Evolutionary conservation across 768 basidiomycete species (phyloP).

Genomic region (Chiua virens): DNA sequence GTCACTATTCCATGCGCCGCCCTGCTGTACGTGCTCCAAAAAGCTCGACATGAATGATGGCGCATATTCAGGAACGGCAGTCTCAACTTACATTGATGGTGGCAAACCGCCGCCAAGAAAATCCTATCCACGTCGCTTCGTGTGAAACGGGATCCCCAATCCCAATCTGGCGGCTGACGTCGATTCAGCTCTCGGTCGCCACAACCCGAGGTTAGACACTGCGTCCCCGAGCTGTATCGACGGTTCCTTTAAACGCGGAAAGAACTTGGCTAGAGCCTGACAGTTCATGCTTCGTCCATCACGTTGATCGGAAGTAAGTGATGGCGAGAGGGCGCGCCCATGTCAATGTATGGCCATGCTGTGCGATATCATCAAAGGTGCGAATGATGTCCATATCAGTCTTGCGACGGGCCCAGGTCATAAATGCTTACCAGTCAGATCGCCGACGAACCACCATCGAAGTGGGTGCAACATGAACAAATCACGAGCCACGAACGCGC

Average conservation of each 20-base stretch:
- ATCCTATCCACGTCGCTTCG: too few relatives aligned
- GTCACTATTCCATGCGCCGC: slow-evolving; percentile 5
- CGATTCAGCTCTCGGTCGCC: too few relatives aligned
- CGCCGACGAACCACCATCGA: not conserved
- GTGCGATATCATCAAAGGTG: slow-evolving; percentile 1
- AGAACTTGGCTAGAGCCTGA: slow-evolving; percentile 1
- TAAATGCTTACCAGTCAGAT: not conserved
- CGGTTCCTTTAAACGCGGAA: not conserved
- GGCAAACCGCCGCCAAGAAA: too few relatives aligned
- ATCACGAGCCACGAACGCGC: not conserved
- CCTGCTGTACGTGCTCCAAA: not conserved
- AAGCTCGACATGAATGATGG: not conserved
- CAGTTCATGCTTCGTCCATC: not conserved
- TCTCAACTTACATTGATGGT: too few relatives aligned
- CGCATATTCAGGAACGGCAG: slow-evolving; percentile 3
- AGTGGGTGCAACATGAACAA: not conserved
- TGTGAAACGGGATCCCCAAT: too few relatives aligned
- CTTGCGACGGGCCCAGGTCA: too few relatives aligned
- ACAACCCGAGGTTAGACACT: too few relatives aligned
- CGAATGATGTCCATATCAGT: too few relatives aligned
- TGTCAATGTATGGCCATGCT: slow-evolving; percentile 12
- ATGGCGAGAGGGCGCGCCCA: not conserved
- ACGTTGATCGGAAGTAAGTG: not conserved
- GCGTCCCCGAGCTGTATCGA: too few relatives aligned
- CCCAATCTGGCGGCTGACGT: too few relatives aligned